These are phyloP conservation scores for Jamesozyma hellenica DNA, from an alignment of 805 yeast genomes.

Conservation along the genomic window DNA sequence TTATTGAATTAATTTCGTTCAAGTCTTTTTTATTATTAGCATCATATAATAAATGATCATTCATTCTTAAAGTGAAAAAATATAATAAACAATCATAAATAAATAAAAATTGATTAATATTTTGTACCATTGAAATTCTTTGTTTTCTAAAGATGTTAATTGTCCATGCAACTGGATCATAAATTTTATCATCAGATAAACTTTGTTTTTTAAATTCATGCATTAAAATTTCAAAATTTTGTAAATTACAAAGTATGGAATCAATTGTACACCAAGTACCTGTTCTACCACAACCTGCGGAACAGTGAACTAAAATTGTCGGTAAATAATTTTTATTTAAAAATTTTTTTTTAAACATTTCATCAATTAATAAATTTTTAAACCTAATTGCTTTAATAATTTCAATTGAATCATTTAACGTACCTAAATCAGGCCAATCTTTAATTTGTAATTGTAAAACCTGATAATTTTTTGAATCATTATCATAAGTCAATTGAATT, in stretches of 20 bases:
- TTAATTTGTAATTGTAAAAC: slow-evolving; percentile 67
- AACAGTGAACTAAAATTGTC: slow-evolving; percentile 75
- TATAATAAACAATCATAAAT: slow-evolving; percentile 52
- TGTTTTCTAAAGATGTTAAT: slow-evolving; percentile 63
- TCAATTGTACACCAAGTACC: slow-evolving; percentile 80
- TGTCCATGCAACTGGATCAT: slow-evolving; percentile 51
- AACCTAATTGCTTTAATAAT: slow-evolving; percentile 44
- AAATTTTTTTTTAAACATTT: slow-evolving; percentile 9
- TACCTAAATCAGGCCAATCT: slow-evolving; percentile 79
- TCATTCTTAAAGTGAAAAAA: slow-evolving; percentile 18
- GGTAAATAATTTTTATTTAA: slow-evolving; percentile 25
- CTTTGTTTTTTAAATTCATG: slow-evolving; percentile 9
- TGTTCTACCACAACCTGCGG: slow-evolving; percentile 96
- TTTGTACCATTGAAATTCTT: slow-evolving; percentile 78
- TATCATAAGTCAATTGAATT: slow-evolving; percentile 34
- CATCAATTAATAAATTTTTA: slow-evolving; percentile 34
- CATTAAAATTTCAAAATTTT: slow-evolving; percentile 15
- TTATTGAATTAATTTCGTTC: not conserved
- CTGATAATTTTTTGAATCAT: slow-evolving; percentile 29
- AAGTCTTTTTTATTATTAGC: not conserved
- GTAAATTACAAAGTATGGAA: slow-evolving; percentile 36
- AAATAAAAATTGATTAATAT: slow-evolving; percentile 59
- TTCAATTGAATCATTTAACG: slow-evolving; percentile 45
- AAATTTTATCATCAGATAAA: slow-evolving; percentile 6
- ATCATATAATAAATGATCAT: slow-evolving; percentile 6